Conservation (phyloP, 164 flowering plant genomes). For the Kingdonia uniflora region DNA sequence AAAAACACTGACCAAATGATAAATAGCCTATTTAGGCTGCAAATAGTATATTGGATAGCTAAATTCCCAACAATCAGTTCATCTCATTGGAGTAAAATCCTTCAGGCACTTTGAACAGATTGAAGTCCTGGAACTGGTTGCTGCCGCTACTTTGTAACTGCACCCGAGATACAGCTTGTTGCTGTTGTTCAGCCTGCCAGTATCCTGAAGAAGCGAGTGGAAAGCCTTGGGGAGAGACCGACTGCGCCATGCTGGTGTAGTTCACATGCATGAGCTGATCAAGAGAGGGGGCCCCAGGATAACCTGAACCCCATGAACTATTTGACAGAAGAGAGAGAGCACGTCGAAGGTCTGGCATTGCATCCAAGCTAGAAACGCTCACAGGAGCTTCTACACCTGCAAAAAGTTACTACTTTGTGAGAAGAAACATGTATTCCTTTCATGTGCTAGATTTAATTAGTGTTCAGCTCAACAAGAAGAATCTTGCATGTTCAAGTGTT, state of each 20-base stretch:
- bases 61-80: conserved; percentile 28
- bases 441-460: no score
- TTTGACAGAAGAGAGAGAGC: conserved; percentile 99
- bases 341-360: conserved; percentile 46
- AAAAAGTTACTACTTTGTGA: no score
- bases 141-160: conserved; percentile 15
- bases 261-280: conserved; percentile 22
- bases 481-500: no score
- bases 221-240: conserved; percentile 22
- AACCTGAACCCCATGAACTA: conserved; percentile 37
- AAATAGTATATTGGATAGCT: no score
- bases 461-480: no score
- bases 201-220: conserved; percentile 25
- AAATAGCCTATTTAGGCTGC: no score
- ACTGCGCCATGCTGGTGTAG: conserved; percentile 14
- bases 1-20: no score
- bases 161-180: conserved; percentile 14
- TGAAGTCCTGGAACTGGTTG: conserved; percentile 35
- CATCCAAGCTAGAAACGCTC: conserved; percentile 25
- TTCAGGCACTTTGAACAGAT: conserved; percentile 39
- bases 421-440: no score
- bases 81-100: conserved; percentile 22
- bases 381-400: conserved; percentile 43
- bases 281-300: conserved; percentile 22
- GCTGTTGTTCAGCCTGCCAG: conserved; percentile 36